Evolutionary conservation across 345 rosid species (phyloP), one percentile per base, ranked within the genome.

Genomic region (Pistacia vera): DNA sequence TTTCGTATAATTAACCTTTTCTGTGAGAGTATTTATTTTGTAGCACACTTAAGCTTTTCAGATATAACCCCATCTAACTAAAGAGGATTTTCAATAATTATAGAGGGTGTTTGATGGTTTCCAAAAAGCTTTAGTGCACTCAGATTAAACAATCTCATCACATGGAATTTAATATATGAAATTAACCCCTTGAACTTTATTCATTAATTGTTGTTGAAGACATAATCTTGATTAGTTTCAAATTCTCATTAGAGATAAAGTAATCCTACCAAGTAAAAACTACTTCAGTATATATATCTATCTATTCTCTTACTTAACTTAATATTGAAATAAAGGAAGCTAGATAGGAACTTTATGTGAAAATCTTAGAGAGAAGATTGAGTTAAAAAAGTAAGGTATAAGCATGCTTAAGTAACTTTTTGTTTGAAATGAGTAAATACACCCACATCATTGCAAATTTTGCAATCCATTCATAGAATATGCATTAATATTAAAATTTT

Each of bases 401-500:
- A 25, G 44, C 25, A 60, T 59, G 66, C 38, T 44, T 25, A 46
- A 22, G 12, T 28, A 3, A 68, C 3, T 20, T 60, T 44, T 71
- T 44, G 66, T 59, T 44, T 14, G 8, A 60, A 71, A 35, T 9
- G 46, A 71, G 74, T 22, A 67, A 72, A 48, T 44, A 41, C 46
- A 3, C 46, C 8, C 57, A 17, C 61, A 20, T 44, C 52, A 75
- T 64, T 61, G 8, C 46, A 41, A 41, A 41, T 5, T 41, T 41
- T 41, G 30, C 69, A 11, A 44, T 14, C 35, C 28, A 46, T 66
- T 41, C 1, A 41, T 41, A 41, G 6, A 41, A 7, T 5, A 41
- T 41, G 57, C 77, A 67, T 61, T 76, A 8, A 25, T n/a, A 25
- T 5, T 33, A 30, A 36, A 72, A 0, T 68, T 76, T 60, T 25